Base-by-base conservation (phyloP, 2,329 filamentous ascomycete genomes). In the Metarhizium brunneum region DNA sequence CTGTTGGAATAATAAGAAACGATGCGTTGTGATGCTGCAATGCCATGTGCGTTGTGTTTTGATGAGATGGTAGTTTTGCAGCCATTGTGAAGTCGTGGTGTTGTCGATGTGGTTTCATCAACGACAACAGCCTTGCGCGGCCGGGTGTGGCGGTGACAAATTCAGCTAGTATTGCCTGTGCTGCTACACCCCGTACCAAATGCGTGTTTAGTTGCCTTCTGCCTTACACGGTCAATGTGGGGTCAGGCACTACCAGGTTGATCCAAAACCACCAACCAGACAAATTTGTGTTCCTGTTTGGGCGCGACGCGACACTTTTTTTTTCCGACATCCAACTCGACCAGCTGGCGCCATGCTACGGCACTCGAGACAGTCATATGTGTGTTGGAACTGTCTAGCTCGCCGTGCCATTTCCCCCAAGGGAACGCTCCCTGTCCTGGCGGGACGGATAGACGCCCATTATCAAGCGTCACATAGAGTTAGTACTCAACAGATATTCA, bases 381-480 rank as follows among this genome's bases (percentile, higher is more conserved):
- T 70, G 32, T 71, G 70, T 56, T 65, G 67, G 63, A 65, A 61
- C 55, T 74, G 68, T 54, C 55, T 70, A 38, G 54, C 60, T 2
- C 61, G 50, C 32, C 30, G 36, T 16, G 43, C 42, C 13, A 18
- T 45, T 18, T 13, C 16, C 38, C 16, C 47, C 2, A 40, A 25
- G 25, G 25, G 6, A 29, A 13, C 35, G 18, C 18, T 7, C 32
- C 25, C 50, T 36, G 29, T 18, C 25, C 49, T n/a, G n/a, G 11
- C 25, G 48, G 11, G 18, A 53, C 25, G 32, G 30, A 16, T 29
- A 54, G 16, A 32, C 14, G 40, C 16, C 16, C 40, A 47, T 51
- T 16, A 47, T 40, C 53, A 29, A 47, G 55, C 54, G n/a, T 13
- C 43, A 45, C 51, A 54, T 32, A 55, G 29, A 38, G 50, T 59